Base-by-base conservation (phyloP, 2,329 filamentous ascomycete genomes). In the Botrytis tulipae region DNA sequence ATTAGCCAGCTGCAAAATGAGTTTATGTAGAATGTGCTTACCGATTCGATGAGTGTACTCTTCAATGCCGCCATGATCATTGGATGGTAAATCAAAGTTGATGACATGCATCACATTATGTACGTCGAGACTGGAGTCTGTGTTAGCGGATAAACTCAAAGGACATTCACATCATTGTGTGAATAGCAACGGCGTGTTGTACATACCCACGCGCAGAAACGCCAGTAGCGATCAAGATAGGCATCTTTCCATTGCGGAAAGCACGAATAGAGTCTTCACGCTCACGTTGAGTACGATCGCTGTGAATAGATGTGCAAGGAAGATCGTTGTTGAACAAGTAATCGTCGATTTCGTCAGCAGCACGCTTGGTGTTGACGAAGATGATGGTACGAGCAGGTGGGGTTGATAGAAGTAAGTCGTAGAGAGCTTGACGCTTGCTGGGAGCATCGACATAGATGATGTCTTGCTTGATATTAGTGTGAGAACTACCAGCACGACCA, bases 11-110 rank as follows among this genome's bases (percentile, higher is more conserved):
- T 51, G n/a, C 32, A 40, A 35, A 12, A 29, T 40, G 29, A 60
- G 8, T 37, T 61, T 66, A 51, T 54, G 35, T 51, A 22, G 22
- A 29, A 29, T 42, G 40, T 10, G 80, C 86, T 83, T 89, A 93
- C 92, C 96, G 80, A 98, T 98, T 20, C 96, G 93, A 80, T 99
- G 96, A 40, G 92, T 90, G 78, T 98, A 99, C 81, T 98, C 96
- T 67, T 93, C 90, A 73, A 98, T 97, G 3, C 95, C 95, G n/a
- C 94, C 94, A 78, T 95, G 87, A 0, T 89, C 85, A 61, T 86
- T 83, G 8, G 86, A 90, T 0, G 95, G 95, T 2, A 98, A 85
- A 75, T 98, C 95, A 78, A 91, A 98, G 83, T 99, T 98, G 86
- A 99, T 91, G 74, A 99, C 92, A 76, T 97, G 94, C 85, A 91